Percentiles rank a stretch among this genome's conserved stretches.
Evolutionary conservation across 1,284 basidiomycete genomes (phyloP).

Genomic region (Heliocybe sulcata): DNA sequence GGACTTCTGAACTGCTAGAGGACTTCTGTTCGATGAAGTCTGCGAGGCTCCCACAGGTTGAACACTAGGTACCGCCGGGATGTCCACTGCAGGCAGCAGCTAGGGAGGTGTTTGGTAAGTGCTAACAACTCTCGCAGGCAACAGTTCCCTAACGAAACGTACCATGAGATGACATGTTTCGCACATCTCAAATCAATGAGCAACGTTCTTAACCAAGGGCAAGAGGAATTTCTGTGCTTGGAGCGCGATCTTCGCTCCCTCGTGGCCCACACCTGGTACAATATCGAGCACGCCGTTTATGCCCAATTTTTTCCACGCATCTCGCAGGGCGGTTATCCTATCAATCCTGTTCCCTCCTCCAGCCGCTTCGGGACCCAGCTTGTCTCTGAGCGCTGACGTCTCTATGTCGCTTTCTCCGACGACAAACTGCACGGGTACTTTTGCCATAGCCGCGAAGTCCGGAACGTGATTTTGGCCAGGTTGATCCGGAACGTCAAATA

Average conservation of each 20-base stretch:
- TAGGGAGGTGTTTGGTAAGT: no score
- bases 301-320: not conserved
- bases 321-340: not conserved
- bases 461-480: not conserved
- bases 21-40: no score
- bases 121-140: no score
- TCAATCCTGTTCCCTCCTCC: not conserved
- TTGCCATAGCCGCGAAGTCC: conserved; percentile 7
- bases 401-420: conserved; percentile 17
- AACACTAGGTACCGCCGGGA: no score
- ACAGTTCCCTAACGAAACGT: no score
- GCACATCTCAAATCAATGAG: no score
- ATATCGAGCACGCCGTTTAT: not conserved
- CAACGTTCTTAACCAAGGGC: not conserved
- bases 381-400: conserved; percentile 4
- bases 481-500: conserved; percentile 5
- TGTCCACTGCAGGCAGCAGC: no score
- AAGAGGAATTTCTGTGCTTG: not conserved
- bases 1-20: no score
- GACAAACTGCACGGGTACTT: conserved; percentile 14
- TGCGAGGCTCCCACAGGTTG: no score
- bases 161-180: no score
- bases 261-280: conserved; percentile 1
- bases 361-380: not conserved
- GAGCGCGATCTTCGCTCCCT: not conserved